Percentiles rank a stretch among this genome's conserved stretches.
These are phyloP conservation scores for Biscogniauxia mediterranea DNA, from an alignment of 2,329 filamentous ascomycete species.

Conservation along the genomic window DNA sequence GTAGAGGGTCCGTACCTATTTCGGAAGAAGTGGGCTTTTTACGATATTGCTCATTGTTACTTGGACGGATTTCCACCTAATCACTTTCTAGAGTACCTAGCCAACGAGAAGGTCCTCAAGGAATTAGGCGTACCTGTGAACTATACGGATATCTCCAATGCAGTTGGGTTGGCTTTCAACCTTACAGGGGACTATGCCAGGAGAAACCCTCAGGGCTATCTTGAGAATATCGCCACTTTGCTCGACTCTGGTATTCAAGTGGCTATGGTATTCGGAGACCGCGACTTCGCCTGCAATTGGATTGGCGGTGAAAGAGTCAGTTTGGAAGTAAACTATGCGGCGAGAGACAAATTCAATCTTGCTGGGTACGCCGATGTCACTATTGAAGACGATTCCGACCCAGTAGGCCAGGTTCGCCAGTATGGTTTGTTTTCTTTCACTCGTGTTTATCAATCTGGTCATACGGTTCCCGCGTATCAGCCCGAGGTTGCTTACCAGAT, in stretches of 20 bases:
- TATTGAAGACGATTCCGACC: no score
- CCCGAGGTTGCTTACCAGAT: no score
- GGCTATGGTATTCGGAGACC: conserved; percentile 54
- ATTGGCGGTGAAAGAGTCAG: conserved; percentile 51
- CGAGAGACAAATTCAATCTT: no score
- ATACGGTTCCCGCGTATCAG: no score
- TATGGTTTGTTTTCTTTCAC: conserved; percentile 57
- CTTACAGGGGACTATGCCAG: conserved; percentile 27
- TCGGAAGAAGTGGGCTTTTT: conserved; percentile 39
- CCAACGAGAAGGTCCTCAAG: conserved; percentile 48
- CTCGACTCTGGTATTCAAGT: conserved; percentile 55
- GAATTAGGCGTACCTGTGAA: conserved; percentile 57
- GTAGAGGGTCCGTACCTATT: no score
- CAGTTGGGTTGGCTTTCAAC: conserved; percentile 39
- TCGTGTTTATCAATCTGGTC: conserved; percentile 19
- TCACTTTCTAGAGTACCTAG: conserved; percentile 52
- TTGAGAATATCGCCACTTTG: conserved; percentile 44
- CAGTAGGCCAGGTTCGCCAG: conserved; percentile 59
- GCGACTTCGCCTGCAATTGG: conserved; percentile 56
- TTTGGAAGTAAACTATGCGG: conserved; percentile 36
- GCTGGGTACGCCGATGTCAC: no score
- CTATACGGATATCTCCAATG: conserved; percentile 42
- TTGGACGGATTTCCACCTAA: conserved; percentile 47
- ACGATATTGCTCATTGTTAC: conserved; percentile 52
- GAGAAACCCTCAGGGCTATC: conserved; percentile 16